Evolutionary conservation across 2,329 filamentous ascomycete species (phyloP), one percentile per base, ranked within the genome.

Genomic region (Torrubiella hemipterigena): DNA sequence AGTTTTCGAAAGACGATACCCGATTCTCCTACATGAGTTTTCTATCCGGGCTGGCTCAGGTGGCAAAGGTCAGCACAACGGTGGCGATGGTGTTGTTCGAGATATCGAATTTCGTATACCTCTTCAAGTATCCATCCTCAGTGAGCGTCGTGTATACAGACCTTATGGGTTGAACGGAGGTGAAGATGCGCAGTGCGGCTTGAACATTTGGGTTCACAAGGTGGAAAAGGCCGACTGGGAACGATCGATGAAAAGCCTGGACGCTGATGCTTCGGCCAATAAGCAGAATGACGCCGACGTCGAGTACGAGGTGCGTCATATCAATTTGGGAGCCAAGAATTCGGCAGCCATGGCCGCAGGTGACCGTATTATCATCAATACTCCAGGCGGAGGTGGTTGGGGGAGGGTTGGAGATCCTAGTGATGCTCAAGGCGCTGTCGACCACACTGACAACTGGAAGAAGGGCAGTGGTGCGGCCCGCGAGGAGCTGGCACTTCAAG

Each of bases 161-260:
- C 83, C 59, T 2, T 94, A 87, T 42, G 87, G 89, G 0, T 65
- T 95, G 36, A 77, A 76, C 15, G 89, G 89, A 1, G 89, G 89
- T 4, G 78, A 77, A 34, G 80, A 89, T 38, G 89, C 76, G 0
- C 58, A 73, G 43, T 79, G 81, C 30, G 89, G 89, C 0, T 59
- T 87, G 38, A 96, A 96, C 44, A 61, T 93, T 27, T 96, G 89
- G 89, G 77, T 93, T 19, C 65, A 83, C 7, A 78, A 72, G 38
- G 77, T 89, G 32, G 61, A 65, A 42, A 74, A 73, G 51, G 58
- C 58, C 2, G 63, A 63, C 44, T 64, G 63, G 50, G 63, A 65
- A 51, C 52, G 55, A 36, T 58, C 58, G 13, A 48, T 60, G 32
- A 55, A 52, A 40, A 44, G 52, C 35, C 46, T 66, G 22, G 54